These are phyloP conservation scores for Pelargonium citronellum DNA, from an alignment of 441 rosid genomes.

Conservation along the genomic window DNA sequence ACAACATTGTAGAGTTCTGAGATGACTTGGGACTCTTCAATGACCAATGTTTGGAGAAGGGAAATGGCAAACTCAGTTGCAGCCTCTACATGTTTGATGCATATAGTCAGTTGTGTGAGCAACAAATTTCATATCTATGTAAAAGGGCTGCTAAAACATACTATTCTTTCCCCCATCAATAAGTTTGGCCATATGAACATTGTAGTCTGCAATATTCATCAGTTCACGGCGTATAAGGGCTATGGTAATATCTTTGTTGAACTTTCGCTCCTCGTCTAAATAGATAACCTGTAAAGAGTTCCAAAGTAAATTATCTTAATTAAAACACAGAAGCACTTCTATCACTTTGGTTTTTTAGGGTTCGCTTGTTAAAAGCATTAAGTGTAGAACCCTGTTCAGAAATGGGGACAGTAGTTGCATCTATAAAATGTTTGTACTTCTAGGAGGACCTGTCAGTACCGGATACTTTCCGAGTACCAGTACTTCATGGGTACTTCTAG, in stretches of 20 bases:
- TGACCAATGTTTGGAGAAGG: conserved; percentile 72
- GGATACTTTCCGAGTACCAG: no score
- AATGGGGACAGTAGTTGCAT: no score
- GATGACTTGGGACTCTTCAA: conserved; percentile 76
- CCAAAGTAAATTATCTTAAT: conserved; percentile 5
- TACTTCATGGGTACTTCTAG: no score
- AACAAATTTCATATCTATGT: not conserved
- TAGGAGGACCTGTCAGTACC: no score
- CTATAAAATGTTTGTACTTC: no score
- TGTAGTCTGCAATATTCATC: conserved; percentile 92
- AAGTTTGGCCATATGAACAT: conserved; percentile 89
- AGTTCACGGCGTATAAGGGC: conserved; percentile 82
- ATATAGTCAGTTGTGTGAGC: conserved; percentile 25
- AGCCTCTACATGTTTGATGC: conserved; percentile 51
- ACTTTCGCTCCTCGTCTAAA: conserved; percentile 89
- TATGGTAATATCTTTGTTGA: conserved; percentile 80
- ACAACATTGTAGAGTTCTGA: conserved; percentile 95
- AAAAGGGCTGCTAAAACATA: conserved; percentile 34
- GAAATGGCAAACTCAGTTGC: conserved; percentile 89
- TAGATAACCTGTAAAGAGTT: conserved; percentile 64
- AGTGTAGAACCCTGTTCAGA: no score
- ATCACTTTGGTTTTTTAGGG: not conserved
- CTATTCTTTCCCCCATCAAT: conserved; percentile 96
- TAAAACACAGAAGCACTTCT: not conserved
- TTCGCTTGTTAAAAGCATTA: no score